A percentile compares a stretch with the other conserved stretches of the same genome.
Evolutionary conservation across 768 basidiomycete species (phyloP).

Genomic region (Auricularia cornea): DNA sequence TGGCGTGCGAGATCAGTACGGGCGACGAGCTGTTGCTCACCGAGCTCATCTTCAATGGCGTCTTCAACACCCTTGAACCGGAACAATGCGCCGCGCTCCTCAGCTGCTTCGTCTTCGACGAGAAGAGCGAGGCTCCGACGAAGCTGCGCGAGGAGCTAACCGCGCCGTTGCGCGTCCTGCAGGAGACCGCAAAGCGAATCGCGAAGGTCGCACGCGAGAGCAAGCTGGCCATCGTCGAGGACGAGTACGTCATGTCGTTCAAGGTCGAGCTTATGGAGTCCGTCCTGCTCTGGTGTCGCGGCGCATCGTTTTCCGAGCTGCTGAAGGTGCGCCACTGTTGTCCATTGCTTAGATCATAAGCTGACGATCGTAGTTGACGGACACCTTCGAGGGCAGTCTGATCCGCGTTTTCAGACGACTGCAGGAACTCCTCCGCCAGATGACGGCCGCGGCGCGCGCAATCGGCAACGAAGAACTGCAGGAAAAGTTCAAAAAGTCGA

Average conservation of each 20-base stretch:
- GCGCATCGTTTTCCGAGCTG: constrained; percentile 90
- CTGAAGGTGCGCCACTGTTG: constrained; percentile 64
- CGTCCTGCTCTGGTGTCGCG: constrained; percentile 96
- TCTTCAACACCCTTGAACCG: constrained; percentile 81
- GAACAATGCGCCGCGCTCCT: constrained; percentile 92
- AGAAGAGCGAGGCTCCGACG: constrained; percentile 87
- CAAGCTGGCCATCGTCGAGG: constrained; percentile 80
- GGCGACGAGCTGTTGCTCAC: constrained; percentile 95
- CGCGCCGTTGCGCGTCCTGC: constrained; percentile 86
- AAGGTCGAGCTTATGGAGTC: constrained; percentile 99
- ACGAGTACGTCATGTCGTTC: constrained; percentile 93
- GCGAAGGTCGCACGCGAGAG: constrained; percentile 96
- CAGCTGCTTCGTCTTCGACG: constrained; percentile 95
- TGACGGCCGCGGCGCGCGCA: constrained; percentile 91
- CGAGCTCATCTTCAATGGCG: constrained; percentile 95
- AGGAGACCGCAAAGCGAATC: constrained; percentile 89
- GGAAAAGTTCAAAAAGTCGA: constrained; percentile 86
- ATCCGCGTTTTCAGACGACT: constrained; percentile 94
- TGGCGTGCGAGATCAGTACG: constrained; percentile 96
- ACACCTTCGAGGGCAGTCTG: constrained; percentile 93
- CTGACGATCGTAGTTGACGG: constrained; percentile 59
- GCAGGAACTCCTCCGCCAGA: constrained; percentile 91
- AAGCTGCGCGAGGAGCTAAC: constrained; percentile 91
- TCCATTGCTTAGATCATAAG: background rate
- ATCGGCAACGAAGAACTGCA: constrained; percentile 92